These are phyloP conservation scores for Flaveria robusta DNA, from an alignment of 129 eudicot genomes.

Conservation along the genomic window DNA sequence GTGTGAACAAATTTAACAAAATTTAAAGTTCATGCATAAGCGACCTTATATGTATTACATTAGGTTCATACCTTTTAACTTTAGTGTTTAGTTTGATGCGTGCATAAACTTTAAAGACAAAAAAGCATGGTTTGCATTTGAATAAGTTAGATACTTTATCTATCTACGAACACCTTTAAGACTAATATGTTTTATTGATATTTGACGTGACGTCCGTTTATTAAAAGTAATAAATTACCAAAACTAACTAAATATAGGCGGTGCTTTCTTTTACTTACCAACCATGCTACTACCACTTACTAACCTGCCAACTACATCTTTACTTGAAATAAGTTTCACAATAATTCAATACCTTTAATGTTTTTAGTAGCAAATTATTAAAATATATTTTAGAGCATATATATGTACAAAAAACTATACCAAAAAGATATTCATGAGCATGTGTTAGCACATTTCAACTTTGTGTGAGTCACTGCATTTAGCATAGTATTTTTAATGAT, in stretches of 20 bases:
- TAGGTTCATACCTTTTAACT: too few relatives aligned
- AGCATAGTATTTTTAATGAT: too few relatives aligned
- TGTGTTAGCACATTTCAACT: background rate
- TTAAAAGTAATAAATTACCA: too few relatives aligned
- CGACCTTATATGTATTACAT: too few relatives aligned
- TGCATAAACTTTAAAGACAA: too few relatives aligned
- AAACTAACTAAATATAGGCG: background rate
- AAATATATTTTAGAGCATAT: background rate
- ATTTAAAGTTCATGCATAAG: too few relatives aligned
- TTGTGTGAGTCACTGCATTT: background rate
- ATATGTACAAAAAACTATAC: background rate
- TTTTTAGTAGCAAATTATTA: background rate
- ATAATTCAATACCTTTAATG: background rate
- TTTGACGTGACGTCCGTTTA: background rate
- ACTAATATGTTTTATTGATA: background rate
- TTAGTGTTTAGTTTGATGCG: too few relatives aligned
- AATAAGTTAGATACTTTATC: too few relatives aligned
- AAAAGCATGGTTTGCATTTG: too few relatives aligned
- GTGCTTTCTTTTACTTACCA: background rate
- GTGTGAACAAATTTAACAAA: too few relatives aligned
- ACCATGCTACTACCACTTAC: slow-evolving; percentile 1
- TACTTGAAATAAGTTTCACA: background rate
- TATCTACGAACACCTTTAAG: background rate
- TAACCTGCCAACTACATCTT: background rate
- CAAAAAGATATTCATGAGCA: background rate